Percentiles rank a stretch among this genome's conserved stretches.
Evolutionary conservation across 1,139 yeast species (phyloP).

Genomic region (Geotrichum restrictum): DNA sequence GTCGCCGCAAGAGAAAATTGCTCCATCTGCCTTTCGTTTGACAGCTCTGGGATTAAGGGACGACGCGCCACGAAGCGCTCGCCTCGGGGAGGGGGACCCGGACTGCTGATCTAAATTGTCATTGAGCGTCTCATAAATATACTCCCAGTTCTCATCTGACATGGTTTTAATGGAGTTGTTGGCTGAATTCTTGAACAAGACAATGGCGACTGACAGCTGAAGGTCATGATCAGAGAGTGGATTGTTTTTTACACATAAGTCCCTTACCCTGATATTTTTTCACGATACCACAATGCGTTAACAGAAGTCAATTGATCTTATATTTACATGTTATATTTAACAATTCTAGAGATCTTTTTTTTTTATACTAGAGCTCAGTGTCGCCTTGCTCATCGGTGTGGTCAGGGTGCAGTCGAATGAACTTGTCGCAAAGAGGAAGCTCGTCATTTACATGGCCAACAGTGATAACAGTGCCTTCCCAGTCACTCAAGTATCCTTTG

Average conservation of each 20-base stretch:
- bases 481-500: conserved; percentile 56
- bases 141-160: conserved; percentile 3
- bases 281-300: no score
- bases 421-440: conserved; percentile 55
- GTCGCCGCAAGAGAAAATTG: conserved; percentile 26
- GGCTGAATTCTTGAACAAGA: no score
- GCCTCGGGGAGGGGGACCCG: not conserved
- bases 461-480: conserved; percentile 66
- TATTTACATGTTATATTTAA: no score
- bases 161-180: not conserved
- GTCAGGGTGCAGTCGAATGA: conserved; percentile 39
- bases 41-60: conserved; percentile 22
- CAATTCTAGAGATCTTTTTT: no score
- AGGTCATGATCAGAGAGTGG: no score
- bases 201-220: no score
- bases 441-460: conserved; percentile 74
- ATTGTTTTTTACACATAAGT: no score
- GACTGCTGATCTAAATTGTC: not conserved
- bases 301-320: no score
- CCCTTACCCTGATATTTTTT: no score
- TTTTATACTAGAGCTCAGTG: conserved; percentile 3
- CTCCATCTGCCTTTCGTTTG: conserved; percentile 21
- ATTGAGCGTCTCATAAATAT: not conserved
- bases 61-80: conserved; percentile 1
- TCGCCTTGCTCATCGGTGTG: conserved; percentile 19